Conservation (phyloP, 2,329 filamentous ascomycete genomes). For the Harringtonia lauricola region DNA sequence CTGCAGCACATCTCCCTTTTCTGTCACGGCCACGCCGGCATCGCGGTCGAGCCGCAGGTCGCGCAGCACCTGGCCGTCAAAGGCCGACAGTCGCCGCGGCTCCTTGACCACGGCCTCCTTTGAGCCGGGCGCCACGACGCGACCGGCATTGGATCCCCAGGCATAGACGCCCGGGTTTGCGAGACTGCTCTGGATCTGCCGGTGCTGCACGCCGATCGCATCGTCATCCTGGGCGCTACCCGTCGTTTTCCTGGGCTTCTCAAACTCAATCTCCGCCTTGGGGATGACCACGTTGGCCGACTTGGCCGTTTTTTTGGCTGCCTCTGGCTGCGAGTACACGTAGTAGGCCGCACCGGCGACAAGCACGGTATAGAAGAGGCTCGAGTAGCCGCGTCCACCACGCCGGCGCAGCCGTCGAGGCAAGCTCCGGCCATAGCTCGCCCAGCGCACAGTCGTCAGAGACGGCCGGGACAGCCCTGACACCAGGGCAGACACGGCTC, state of each 20-base stretch:
- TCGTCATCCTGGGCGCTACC: background rate
- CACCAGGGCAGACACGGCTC: background rate
- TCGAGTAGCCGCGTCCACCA: background rate
- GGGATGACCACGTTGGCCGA: slow-evolving; percentile 8
- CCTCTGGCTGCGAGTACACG: slow-evolving; percentile 15
- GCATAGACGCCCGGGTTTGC: slow-evolving; percentile 81
- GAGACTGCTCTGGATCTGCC: slow-evolving; percentile 76
- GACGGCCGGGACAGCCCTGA: background rate
- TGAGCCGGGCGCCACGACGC: slow-evolving; percentile 76
- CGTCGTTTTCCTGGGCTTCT: slow-evolving; percentile 35
- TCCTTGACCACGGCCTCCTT: slow-evolving; percentile 68
- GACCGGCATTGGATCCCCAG: slow-evolving; percentile 82
- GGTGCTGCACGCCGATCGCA: slow-evolving; percentile 68
- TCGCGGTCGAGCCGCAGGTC: slow-evolving; percentile 76
- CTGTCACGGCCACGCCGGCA: slow-evolving; percentile 78
- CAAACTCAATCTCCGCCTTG: slow-evolving; percentile 51
- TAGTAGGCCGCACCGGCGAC: slow-evolving; percentile 12
- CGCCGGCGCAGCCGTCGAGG: background rate
- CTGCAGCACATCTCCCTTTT: slow-evolving; percentile 80
- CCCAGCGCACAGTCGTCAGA: slow-evolving; percentile 3
- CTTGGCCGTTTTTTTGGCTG: background rate
- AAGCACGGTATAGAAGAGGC: slow-evolving; percentile 9
- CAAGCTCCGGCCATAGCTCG: background rate
- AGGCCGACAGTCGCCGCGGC: slow-evolving; percentile 67
- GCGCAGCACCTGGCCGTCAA: slow-evolving; percentile 72